Percentiles rank a stretch among this genome's conserved stretches.
Evolutionary conservation across 2,329 filamentous ascomycete genomes (phyloP).

Genomic region (Claviceps arundinis): DNA sequence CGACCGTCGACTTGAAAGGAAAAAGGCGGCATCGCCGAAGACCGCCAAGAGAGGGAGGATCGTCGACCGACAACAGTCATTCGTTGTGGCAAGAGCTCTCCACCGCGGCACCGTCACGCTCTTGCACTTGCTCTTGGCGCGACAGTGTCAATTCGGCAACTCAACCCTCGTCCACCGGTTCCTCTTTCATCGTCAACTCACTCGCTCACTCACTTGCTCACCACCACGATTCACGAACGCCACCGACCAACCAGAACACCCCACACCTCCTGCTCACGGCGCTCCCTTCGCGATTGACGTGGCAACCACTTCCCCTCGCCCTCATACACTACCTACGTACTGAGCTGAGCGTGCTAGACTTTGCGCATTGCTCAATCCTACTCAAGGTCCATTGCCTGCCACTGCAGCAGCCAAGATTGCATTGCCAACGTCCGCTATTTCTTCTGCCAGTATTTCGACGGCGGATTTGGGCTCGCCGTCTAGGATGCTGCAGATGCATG

Average conservation of each 20-base stretch:
- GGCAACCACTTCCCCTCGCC: not conserved
- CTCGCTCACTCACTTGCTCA: too few species aligned
- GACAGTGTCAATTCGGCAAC: too few species aligned
- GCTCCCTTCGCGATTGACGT: not conserved
- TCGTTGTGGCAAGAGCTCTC: not conserved
- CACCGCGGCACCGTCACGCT: not conserved
- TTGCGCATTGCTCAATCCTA: not conserved
- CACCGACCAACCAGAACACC: not conserved
- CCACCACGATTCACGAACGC: not conserved
- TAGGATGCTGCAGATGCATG: conserved; percentile 32
- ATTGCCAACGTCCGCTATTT: conserved; percentile 10
- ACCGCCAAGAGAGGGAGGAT: too few species aligned
- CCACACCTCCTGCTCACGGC: not conserved
- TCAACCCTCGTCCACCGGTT: too few species aligned
- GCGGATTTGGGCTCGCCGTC: conserved; percentile 14
- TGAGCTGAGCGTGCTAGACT: not conserved
- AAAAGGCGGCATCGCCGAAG: too few species aligned
- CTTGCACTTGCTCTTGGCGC: not conserved
- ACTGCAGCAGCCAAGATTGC: not conserved
- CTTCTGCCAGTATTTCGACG: conserved; percentile 5
- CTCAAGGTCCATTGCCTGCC: not conserved
- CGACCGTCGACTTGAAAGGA: too few species aligned
- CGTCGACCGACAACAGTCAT: not conserved
- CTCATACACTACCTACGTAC: not conserved
- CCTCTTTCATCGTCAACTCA: too few species aligned